Conservation (phyloP, 1,284 basidiomycete species). For the Ganoderma lucidum region DNA sequence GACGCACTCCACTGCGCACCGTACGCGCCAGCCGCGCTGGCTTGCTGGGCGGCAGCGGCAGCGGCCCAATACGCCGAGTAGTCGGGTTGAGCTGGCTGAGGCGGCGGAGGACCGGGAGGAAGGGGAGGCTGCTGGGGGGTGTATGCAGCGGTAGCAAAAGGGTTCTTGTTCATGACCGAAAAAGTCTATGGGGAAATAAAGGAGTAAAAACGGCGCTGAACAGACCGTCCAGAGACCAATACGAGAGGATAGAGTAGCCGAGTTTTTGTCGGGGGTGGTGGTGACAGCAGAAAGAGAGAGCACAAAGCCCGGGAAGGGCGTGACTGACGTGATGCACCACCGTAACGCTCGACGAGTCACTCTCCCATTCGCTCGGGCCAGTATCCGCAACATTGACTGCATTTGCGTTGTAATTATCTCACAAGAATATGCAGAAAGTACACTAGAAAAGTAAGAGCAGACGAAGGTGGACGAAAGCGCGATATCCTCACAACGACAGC, state of each 20-base stretch:
- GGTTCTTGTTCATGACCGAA: slow-evolving; percentile 77
- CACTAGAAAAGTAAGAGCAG: not conserved
- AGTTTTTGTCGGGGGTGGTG: slow-evolving; percentile 25
- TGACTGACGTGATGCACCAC: slow-evolving; percentile 9
- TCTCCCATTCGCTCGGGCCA: not conserved
- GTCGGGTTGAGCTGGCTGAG: slow-evolving; percentile 71
- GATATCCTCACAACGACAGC: not conserved
- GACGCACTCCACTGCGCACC: slow-evolving; percentile 71
- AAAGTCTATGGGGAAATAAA: slow-evolving; percentile 17
- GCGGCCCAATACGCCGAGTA: slow-evolving; percentile 81
- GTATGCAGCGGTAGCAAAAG: slow-evolving; percentile 74
- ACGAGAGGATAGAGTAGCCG: slow-evolving; percentile 33
- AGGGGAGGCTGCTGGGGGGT: slow-evolving; percentile 76
- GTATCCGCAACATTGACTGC: not conserved
- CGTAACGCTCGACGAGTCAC: slow-evolving; percentile 7
- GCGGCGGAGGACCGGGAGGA: slow-evolving; percentile 80
- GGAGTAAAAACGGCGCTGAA: not conserved
- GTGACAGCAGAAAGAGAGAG: slow-evolving; percentile 18
- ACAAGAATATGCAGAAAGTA: not conserved
- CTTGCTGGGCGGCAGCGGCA: slow-evolving; percentile 57
- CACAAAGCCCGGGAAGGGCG: not conserved
- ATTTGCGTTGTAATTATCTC: not conserved
- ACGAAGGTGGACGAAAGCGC: not conserved
- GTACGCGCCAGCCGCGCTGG: slow-evolving; percentile 56
- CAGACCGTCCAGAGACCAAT: slow-evolving; percentile 18